A percentile compares a stretch with the other conserved stretches of the same genome.
Conservation (phyloP, 352 stramenopile genomes). For the Discostella stelligera region DNA sequence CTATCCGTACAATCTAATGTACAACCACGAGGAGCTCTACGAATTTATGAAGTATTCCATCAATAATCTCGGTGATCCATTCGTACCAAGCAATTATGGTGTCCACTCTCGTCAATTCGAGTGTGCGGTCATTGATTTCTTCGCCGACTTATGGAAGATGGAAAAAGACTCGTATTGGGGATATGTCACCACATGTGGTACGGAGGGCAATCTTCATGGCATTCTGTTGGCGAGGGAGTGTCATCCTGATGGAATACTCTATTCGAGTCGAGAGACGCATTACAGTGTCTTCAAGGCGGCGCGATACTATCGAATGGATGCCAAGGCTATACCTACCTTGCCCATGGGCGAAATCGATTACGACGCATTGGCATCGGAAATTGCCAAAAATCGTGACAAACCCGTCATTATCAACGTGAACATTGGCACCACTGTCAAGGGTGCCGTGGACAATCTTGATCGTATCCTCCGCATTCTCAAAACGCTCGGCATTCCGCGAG, state of each 20-base stretch:
- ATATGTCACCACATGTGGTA: constrained; percentile 83
- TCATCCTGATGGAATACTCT: constrained; percentile 81
- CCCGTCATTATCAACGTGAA: constrained; percentile 84
- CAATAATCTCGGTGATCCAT: constrained; percentile 84
- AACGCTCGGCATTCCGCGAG: constrained; percentile 66
- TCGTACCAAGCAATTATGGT: constrained; percentile 78
- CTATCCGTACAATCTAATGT: constrained; percentile 83
- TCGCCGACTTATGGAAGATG: constrained; percentile 80
- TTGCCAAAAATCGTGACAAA: constrained; percentile 67
- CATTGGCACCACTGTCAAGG: constrained; percentile 84
- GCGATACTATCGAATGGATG: constrained; percentile 80
- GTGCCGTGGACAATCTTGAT: constrained; percentile 82
- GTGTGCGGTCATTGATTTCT: constrained; percentile 82
- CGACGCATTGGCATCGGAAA: constrained; percentile 60
- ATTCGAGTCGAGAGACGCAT: constrained; percentile 76
- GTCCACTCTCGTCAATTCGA: constrained; percentile 82
- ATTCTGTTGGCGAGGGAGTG: constrained; percentile 80
- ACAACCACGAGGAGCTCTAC: constrained; percentile 78
- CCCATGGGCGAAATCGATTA: constrained; percentile 84
- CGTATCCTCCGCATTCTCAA: constrained; percentile 77
- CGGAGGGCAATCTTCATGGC: constrained; percentile 82
- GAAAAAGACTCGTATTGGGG: constrained; percentile 73
- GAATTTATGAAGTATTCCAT: constrained; percentile 83
- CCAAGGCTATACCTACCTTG: constrained; percentile 74
- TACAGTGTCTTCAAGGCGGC: constrained; percentile 83